Conservation (phyloP, 116 monocot species). For the Dioscorea cayenensis region DNA sequence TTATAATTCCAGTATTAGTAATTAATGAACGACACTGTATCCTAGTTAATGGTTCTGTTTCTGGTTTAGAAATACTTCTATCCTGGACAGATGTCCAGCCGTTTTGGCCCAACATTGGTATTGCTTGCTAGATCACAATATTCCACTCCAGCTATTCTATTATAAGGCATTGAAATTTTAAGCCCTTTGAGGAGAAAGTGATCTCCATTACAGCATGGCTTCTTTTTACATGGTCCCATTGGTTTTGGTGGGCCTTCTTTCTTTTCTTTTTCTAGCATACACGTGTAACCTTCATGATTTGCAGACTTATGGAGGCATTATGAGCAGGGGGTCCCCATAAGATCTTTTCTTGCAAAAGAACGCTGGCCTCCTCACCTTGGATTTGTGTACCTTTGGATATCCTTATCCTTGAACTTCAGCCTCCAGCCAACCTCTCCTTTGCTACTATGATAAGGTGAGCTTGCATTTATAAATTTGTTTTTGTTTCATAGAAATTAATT, state of each 20-base stretch:
- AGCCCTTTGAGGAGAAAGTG: slow-evolving; percentile 16
- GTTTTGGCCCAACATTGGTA: not conserved
- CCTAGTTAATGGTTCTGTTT: not conserved
- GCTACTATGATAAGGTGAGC: not conserved
- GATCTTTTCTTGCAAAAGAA: slow-evolving; percentile 1
- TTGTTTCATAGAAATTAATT: not conserved
- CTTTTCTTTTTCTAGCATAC: slow-evolving; percentile 8
- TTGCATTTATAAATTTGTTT: not conserved
- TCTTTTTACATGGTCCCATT: slow-evolving; percentile 12
- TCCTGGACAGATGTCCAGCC: slow-evolving; percentile 7
- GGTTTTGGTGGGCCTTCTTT: slow-evolving; percentile 4
- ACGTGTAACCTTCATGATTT: slow-evolving; percentile 7
- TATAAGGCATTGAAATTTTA: slow-evolving; percentile 10
- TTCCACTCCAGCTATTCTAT: slow-evolving; percentile 7
- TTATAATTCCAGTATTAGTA: too few species aligned
- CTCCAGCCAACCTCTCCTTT: not conserved
- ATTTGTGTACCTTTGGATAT: slow-evolving; percentile 1
- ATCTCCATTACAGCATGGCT: slow-evolving; percentile 15
- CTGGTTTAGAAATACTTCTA: too few species aligned
- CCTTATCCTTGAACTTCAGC: not conserved
- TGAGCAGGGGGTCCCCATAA: slow-evolving; percentile 16
- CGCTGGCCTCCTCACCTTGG: not conserved
- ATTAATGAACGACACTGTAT: not conserved
- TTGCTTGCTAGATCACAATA: slow-evolving; percentile 21
- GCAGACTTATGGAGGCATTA: not conserved